Percentiles rank a stretch among this genome's conserved stretches.
These are phyloP conservation scores for Citrus cavaleriei DNA, from an alignment of 345 rosid species.

Conservation along the genomic window DNA sequence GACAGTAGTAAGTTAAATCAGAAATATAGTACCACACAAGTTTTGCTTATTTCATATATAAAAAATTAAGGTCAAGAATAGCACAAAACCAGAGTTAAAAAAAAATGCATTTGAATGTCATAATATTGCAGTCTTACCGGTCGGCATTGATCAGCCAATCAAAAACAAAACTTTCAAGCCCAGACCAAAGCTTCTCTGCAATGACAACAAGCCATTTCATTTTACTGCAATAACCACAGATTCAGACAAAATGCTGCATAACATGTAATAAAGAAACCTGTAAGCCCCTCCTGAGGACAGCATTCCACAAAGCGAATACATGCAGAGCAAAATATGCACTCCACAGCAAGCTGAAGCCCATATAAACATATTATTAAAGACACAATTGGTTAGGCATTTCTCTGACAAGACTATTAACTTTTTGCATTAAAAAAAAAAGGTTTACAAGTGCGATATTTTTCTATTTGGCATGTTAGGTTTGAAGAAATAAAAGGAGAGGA, in stretches of 20 bases:
- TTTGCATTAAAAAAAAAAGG: neutral
- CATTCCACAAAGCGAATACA: constrained; percentile 97
- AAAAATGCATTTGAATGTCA: constrained; percentile 10
- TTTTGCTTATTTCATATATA: neutral
- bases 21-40: neutral
- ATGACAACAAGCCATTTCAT: constrained; percentile 19
- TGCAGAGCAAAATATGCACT: constrained; percentile 99
- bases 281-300: constrained; percentile 98
- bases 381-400: constrained; percentile 2
- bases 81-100: constrained; percentile 3
- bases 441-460: neutral
- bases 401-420: neutral
- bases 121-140: constrained; percentile 50
- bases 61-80: neutral
- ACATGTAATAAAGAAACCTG: constrained; percentile 53
- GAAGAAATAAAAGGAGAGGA: too few species aligned
- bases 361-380: constrained; percentile 18
- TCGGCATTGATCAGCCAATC: constrained; percentile 99
- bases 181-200: constrained; percentile 98
- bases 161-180: constrained; percentile 97
- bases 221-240: constrained; percentile 14
- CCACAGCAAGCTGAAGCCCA: constrained; percentile 88
- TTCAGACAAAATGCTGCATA: constrained; percentile 15
- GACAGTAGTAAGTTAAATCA: neutral
- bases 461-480: neutral